A percentile compares a stretch with the other conserved stretches of the same genome.
phyloP scores from a whole-genome alignment of 495 filamentous ascomycete species.

The Letharia lupina region DNA sequence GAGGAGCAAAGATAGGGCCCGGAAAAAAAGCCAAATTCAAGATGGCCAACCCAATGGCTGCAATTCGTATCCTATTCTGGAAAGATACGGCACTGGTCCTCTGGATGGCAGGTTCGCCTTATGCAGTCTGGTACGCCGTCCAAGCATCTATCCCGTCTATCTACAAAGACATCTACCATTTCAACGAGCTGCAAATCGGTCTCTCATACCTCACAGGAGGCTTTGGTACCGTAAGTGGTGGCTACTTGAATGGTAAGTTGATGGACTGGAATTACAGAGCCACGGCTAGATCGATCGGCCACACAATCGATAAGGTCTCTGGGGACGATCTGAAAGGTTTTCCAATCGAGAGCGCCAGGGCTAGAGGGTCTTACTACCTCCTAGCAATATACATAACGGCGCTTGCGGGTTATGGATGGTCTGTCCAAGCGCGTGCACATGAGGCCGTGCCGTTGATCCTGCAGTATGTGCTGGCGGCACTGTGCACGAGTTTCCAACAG shows the following conservation, averaged over 20 bases:
- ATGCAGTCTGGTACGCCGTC: constrained; percentile 35
- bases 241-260: constrained; percentile 82
- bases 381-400: constrained; percentile 23
- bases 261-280: constrained; percentile 41
- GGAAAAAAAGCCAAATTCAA: constrained; percentile 32
- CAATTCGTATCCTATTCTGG: constrained; percentile 43
- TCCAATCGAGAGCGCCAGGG: constrained; percentile 55
- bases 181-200: constrained; percentile 33
- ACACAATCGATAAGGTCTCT: constrained; percentile 35
- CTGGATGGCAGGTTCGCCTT: constrained; percentile 34
- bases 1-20: too few species aligned
- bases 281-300: constrained; percentile 28
- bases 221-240: constrained; percentile 62
- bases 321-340: constrained; percentile 49
- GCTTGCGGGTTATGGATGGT: constrained; percentile 51
- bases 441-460: constrained; percentile 47
- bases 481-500: constrained; percentile 7
- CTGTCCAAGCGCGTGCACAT: constrained; percentile 37
- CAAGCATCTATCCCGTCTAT: constrained; percentile 31
- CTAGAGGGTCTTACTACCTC: constrained; percentile 26
- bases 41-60: constrained; percentile 29
- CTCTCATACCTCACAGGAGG: constrained; percentile 38
- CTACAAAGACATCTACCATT: constrained; percentile 28
- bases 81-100: constrained; percentile 48
- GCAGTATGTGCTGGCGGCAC: constrained; percentile 35